Conservation (phyloP, 2,329 filamentous ascomycete species). For the Phaeosphaeria sp. region DNA sequence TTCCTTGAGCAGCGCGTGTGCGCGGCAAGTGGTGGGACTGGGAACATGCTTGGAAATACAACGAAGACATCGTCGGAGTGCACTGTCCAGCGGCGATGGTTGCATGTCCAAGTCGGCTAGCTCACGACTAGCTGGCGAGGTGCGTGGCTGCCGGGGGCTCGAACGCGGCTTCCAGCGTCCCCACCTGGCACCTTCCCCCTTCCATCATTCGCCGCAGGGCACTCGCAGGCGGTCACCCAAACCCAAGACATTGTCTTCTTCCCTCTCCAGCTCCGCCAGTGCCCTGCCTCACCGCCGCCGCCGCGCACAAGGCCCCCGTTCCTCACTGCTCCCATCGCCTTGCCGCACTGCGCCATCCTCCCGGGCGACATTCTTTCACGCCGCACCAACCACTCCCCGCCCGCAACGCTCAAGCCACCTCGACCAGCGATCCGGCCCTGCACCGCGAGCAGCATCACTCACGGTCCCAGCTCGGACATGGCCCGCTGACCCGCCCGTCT, state of each 20-base stretch:
- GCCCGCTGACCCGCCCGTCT: conserved; percentile 42
- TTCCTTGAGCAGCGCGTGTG: not conserved
- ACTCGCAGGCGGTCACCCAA: conserved; percentile 9
- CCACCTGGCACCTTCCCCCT: conserved; percentile 17
- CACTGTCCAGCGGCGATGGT: not conserved
- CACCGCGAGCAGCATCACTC: conserved; percentile 21
- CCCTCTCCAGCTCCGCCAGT: conserved; percentile 6
- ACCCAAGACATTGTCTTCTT: conserved; percentile 6
- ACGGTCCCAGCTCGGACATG: conserved; percentile 32
- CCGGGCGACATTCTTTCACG: conserved; percentile 36
- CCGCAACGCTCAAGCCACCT: conserved; percentile 30
- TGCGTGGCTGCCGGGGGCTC: conserved; percentile 2
- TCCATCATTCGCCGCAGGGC: conserved; percentile 32
- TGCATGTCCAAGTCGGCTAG: not conserved
- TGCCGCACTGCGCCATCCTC: conserved; percentile 12
- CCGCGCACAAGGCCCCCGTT: not conserved
- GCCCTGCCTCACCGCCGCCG: not conserved
- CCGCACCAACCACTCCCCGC: conserved; percentile 14
- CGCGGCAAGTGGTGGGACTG: not conserved
- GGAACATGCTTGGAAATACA: conserved; percentile 13
- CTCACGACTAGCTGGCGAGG: conserved; percentile 4
- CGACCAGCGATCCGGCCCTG: conserved; percentile 17
- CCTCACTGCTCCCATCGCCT: conserved; percentile 1
- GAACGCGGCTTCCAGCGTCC: conserved; percentile 17
- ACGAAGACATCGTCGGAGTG: not conserved